Evolutionary conservation across 148 eudicot species (phyloP).

Genomic region (Diospyros kaki): DNA sequence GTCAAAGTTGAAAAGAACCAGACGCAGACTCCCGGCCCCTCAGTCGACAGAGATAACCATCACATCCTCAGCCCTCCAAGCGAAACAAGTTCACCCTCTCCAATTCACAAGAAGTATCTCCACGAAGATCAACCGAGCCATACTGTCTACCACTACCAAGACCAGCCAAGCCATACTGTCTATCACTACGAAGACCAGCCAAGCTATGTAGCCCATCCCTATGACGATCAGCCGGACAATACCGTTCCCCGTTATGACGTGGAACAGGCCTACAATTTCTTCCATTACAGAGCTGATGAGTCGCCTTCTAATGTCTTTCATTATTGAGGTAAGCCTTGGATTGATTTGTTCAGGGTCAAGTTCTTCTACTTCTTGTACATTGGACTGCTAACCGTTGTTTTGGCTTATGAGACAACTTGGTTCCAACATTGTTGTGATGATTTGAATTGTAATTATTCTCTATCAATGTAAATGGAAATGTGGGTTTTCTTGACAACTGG

Average conservation of each 20-base stretch:
- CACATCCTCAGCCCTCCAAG: constrained; percentile 24
- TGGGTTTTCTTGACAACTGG: background rate
- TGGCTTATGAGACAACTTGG: background rate
- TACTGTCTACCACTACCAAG: constrained; percentile 33
- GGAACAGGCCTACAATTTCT: constrained; percentile 29
- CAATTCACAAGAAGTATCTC: constrained; percentile 26
- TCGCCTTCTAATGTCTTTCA: constrained; percentile 25
- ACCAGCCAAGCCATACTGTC: constrained; percentile 1
- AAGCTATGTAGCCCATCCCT: constrained; percentile 5
- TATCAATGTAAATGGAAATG: background rate
- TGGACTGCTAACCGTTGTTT: constrained; percentile 10
- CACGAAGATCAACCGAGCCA: constrained; percentile 34
- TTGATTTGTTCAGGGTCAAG: background rate
- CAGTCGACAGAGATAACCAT: constrained; percentile 17
- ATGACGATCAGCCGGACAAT: constrained; percentile 7
- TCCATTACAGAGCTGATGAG: constrained; percentile 25
- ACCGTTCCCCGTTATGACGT: constrained; percentile 12
- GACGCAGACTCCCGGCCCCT: constrained; percentile 16
- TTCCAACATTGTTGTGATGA: background rate
- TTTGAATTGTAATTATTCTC: constrained; percentile 4
- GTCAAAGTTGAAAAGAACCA: constrained; percentile 52
- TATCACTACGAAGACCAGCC: constrained; percentile 30
- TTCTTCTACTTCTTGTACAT: background rate
- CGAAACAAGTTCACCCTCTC: constrained; percentile 31
- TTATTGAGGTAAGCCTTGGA: constrained; percentile 13